Evolutionary conservation across 352 stramenopile genomes (phyloP), one percentile per base, ranked within the genome.

Genomic region (Globisporangium perplexum): DNA sequence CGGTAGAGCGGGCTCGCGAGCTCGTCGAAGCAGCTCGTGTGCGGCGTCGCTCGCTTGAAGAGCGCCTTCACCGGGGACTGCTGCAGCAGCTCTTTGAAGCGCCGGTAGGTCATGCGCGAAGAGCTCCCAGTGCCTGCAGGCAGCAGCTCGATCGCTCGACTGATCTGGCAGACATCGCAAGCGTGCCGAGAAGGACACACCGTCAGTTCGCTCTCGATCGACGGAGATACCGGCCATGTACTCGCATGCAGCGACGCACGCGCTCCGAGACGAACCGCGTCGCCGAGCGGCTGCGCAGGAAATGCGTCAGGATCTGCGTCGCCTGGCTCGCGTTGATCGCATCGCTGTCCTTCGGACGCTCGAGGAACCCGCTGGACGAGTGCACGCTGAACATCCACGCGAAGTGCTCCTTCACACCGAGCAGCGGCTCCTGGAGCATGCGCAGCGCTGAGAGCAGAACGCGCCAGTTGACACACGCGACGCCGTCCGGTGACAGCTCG

Each of bases 391-490:
- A 89, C 15, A 68, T 63, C 74, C 74, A 91, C 15, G 41, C 47
- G 23, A 88, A 47, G 24, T 89, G 78, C 50, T 86, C 74, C 18
- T 64, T 65, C 44, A 86, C 62, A 15, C 66, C 63, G 46, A 81
- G 44, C 47, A 86, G 53, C n/a, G 77, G 80, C 43, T 87, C 59
- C 47, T 74, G 66, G 22, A 89, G 74, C 65, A 88, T 74, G 24
- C 70, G 71, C n/a, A 90, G 52, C 8, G 56, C 66, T 15, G 73
- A 51, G 38, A 92, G 77, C 33, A 90, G 50, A 24, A 78, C 55
- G 20, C 72, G 76, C 81, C 81, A 92, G 60, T 92, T 84, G 50
- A 88, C 58, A 45, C 82, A 69, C 14, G 53, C 63, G 1, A 86
- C 63, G 47, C 83, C 77, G 38, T 81, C 66, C 17, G 30, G 30